Evolutionary conservation across 106 monocot species (phyloP).

Genomic region (Vanilla planifolia): DNA sequence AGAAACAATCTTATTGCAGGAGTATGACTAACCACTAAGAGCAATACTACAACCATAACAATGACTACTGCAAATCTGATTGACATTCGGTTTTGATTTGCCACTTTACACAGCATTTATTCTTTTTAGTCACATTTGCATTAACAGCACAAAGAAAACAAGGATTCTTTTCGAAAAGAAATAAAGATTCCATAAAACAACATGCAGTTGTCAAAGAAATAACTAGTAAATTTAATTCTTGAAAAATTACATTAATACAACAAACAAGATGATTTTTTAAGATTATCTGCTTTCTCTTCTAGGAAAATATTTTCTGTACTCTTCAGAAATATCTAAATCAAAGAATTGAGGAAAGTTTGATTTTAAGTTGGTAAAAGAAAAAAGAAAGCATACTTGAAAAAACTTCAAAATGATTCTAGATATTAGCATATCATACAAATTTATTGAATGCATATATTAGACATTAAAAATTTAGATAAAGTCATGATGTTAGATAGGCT

Average conservation of each 20-base stretch:
- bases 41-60: background rate
- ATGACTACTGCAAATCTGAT: background rate
- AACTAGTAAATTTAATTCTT: background rate
- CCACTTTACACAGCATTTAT: background rate
- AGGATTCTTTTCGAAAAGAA: background rate
- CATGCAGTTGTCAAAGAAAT: background rate
- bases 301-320: too few species aligned
- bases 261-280: background rate
- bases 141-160: background rate
- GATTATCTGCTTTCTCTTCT: too few species aligned
- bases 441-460: too few species aligned
- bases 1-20: background rate
- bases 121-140: background rate
- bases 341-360: too few species aligned
- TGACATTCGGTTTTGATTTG: background rate
- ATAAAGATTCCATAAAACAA: background rate
- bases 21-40: background rate
- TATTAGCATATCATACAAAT: too few species aligned
- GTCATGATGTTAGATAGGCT: too few species aligned
- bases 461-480: too few species aligned
- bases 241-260: constrained; percentile 1
- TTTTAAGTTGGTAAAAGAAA: too few species aligned
- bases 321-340: too few species aligned
- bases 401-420: too few species aligned
- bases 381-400: too few species aligned